Evolutionary conservation across 805 yeast genomes (phyloP), one percentile per base, ranked within the genome.

Genomic region (Tetrapisispora nanseiensis): DNA sequence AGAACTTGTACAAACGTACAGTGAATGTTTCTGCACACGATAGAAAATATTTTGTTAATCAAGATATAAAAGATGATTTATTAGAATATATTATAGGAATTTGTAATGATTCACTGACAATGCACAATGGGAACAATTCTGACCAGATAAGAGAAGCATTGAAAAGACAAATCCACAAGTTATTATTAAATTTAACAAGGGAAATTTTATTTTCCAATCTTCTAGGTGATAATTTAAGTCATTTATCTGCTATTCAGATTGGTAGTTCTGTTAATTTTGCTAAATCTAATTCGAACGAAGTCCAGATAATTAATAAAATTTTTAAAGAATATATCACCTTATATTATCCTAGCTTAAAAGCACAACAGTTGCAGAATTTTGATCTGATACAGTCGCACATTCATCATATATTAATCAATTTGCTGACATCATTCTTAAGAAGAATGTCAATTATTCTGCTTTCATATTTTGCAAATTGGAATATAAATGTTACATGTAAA

Each of bases 91-190:
- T 31, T 21, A 9, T 20, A 13, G 29, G 19, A n/a, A n/a, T 37
- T 28, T 37, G 29, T 22, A 15, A 11, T 12, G 15, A 13, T 15
- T 19, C 32, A 19, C n/a, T 8, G 18, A 22, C 5, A 22, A 27
- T 29, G 20, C 29, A 23, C n/a, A 19, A 35, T n/a, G 28, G 38
- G 15, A 26, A 35, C 18, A 23, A 35, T 12, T 35, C 13, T 24
- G 18, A 26, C 26, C 24, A 32, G 22, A 19, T 40, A n/a, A 9
- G 28, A 27, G 55, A 50, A 12, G 30, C 51, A n/a, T 27, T 51
- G n/a, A 51, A 43, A 36, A 41, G 50, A 36, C 45, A 48, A 29
- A 20, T 50, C n/a, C 49, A 48, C 15, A 56, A 52, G 33, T 51
- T 50, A 27, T 36, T 57, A 20, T 22, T 47, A 10, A 24, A 35